Evolutionary conservation across 1,284 basidiomycete genomes (phyloP).

Genomic region (Violaceomyces palustris): DNA sequence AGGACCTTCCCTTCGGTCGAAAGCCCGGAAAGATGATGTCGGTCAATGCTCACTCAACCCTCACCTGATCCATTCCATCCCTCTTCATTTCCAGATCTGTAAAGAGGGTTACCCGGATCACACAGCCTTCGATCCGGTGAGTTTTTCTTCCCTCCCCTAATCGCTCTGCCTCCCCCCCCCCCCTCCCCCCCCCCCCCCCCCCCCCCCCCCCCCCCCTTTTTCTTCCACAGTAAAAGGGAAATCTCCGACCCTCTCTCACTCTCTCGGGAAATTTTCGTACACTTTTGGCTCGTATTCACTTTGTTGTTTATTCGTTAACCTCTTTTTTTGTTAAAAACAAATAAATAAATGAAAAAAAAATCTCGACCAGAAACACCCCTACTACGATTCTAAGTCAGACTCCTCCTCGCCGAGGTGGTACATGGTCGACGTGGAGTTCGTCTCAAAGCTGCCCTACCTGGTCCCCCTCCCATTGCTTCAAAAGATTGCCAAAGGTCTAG

Average conservation of each 20-base stretch:
- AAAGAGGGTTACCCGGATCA: slow-evolving; percentile 27
- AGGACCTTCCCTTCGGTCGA: too few species aligned
- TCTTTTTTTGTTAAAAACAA: too few species aligned
- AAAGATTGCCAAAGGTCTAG: slow-evolving; percentile 63
- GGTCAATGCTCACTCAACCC: too few species aligned
- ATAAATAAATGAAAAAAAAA: too few species aligned
- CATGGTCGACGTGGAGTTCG: slow-evolving; percentile 72
- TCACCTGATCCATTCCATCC: too few species aligned
- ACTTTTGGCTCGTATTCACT: too few species aligned
- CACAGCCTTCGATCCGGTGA: slow-evolving; percentile 35
- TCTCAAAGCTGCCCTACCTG: slow-evolving; percentile 65
- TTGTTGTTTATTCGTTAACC: too few species aligned
- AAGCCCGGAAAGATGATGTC: too few species aligned
- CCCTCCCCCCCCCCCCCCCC: too few species aligned
- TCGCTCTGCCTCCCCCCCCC: too few species aligned
- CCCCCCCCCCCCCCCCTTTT: neutral
- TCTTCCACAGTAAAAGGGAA: neutral
- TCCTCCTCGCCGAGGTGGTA: slow-evolving; percentile 77
- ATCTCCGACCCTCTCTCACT: neutral
- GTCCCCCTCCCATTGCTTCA: slow-evolving; percentile 75
- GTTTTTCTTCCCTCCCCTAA: slow-evolving; percentile 1
- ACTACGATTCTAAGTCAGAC: slow-evolving; percentile 81
- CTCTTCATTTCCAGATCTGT: slow-evolving; percentile 7
- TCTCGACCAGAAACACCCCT: slow-evolving; percentile 64
- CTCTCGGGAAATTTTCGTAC: too few species aligned